Conservation (phyloP, 2,329 filamentous ascomycete genomes). For the Colletotrichum sp. region DNA sequence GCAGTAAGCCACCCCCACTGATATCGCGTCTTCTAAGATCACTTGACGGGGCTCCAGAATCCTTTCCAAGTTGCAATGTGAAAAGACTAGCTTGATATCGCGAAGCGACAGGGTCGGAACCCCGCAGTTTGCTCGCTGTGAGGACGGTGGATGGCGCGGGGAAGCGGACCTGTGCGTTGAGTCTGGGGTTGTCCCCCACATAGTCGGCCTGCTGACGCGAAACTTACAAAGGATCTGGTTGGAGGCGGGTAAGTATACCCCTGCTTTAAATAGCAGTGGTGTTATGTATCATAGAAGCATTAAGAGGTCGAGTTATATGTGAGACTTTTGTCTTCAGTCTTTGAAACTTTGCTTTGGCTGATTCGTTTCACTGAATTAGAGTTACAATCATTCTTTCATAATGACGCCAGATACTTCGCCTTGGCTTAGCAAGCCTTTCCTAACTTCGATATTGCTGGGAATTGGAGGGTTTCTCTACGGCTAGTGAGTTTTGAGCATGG, state of each 20-base stretch:
- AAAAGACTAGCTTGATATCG: not conserved
- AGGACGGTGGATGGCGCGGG: slow-evolving; percentile 4
- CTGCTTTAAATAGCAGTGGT: not conserved
- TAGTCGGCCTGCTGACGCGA: not conserved
- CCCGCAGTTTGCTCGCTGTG: not conserved
- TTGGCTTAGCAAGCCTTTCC: slow-evolving; percentile 42
- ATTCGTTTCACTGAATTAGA: not conserved
- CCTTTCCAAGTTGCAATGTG: not conserved
- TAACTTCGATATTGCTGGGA: slow-evolving; percentile 42
- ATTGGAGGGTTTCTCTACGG: slow-evolving; percentile 46
- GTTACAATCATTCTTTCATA: not conserved
- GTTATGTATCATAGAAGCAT: not conserved
- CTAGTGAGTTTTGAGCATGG: slow-evolving; percentile 29
- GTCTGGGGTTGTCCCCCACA: not conserved
- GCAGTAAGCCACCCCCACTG: slow-evolving; percentile 8
- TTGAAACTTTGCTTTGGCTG: not conserved
- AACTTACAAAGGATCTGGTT: not conserved
- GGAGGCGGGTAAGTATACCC: slow-evolving; percentile 3
- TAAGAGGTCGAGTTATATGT: not conserved
- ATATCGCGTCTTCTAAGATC: not conserved
- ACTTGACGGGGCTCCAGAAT: not conserved
- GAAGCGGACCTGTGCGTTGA: not conserved
- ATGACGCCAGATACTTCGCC: slow-evolving; percentile 8
- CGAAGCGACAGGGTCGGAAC: not conserved
- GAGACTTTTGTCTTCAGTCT: not conserved